These are phyloP conservation scores for Calonectria pseudoreteaudii DNA, from an alignment of 2,329 filamentous ascomycete genomes.

Conservation along the genomic window DNA sequence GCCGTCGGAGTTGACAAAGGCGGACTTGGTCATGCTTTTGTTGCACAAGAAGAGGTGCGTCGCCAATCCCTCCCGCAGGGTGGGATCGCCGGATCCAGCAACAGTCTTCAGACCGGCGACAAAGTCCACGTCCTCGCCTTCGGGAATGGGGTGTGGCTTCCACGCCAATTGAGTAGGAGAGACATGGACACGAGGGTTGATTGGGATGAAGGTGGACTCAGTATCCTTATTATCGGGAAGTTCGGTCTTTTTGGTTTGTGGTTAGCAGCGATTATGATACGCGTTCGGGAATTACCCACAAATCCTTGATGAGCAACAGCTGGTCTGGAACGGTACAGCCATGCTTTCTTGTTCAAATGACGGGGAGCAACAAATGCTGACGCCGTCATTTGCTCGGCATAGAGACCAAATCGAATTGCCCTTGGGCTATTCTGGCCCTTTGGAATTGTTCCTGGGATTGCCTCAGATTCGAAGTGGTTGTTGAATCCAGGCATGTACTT, in stretches of 20 bases:
- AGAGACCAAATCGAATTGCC: conserved; percentile 50
- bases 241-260: neutral
- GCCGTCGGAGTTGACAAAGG: conserved; percentile 71
- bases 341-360: conserved; percentile 42
- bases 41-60: conserved; percentile 60
- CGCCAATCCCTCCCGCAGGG: conserved; percentile 59
- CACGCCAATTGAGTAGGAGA: conserved; percentile 32
- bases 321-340: conserved; percentile 41
- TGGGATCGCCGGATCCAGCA: conserved; percentile 60
- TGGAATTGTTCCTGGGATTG: conserved; percentile 57
- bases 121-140: conserved; percentile 53
- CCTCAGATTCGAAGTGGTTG: conserved; percentile 48
- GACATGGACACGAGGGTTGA: conserved; percentile 31
- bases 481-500: conserved; percentile 58
- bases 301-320: conserved; percentile 43
- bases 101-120: conserved; percentile 60
- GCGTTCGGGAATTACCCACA: conserved; percentile 1
- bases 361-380: conserved; percentile 45
- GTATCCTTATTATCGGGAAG: conserved; percentile 17
- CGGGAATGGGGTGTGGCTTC: conserved; percentile 26
- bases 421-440: conserved; percentile 56
- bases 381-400: conserved; percentile 58
- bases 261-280: neutral
- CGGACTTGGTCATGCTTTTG: conserved; percentile 57
- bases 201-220: conserved; percentile 29